A percentile compares a stretch with the other conserved stretches of the same genome.
phyloP scores from a whole-genome alignment of 352 stramenopile genomes.

The Phytophthora boehmeriae region DNA sequence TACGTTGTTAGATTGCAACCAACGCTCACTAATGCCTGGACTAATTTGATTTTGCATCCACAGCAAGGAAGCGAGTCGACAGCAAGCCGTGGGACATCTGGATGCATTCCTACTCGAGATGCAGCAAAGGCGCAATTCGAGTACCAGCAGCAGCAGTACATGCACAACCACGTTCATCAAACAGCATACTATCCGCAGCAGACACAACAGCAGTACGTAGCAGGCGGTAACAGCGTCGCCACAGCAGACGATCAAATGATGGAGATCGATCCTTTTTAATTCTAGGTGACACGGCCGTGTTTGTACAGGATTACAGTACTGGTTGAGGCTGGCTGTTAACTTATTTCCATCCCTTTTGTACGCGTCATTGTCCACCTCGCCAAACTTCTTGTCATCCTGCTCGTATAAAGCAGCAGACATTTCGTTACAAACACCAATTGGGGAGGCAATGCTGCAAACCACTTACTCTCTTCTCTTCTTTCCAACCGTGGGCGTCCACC shows the following conservation, averaged over 20 bases:
- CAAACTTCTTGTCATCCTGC: conserved; percentile 66
- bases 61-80: conserved; percentile 51
- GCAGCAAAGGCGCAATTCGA: conserved; percentile 52
- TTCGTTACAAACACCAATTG: conserved; percentile 7
- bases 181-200: conserved; percentile 20
- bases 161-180: conserved; percentile 43
- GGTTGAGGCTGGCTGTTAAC: conserved; percentile 18
- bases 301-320: conserved; percentile 11
- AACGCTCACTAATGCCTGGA: background rate
- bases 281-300: conserved; percentile 3
- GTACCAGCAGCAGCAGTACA: conserved; percentile 45
- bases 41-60: conserved; percentile 10
- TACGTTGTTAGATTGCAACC: conserved; percentile 21
- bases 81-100: conserved; percentile 60
- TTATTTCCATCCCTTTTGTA: conserved; percentile 89
- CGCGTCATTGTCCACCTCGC: conserved; percentile 64
- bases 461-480: conserved; percentile 68
- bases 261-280: conserved; percentile 57
- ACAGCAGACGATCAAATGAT: conserved; percentile 61
- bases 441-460: background rate
- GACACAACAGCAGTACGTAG: conserved; percentile 29
- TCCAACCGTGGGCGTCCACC: conserved; percentile 58
- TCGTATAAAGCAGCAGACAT: conserved; percentile 11
- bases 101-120: conserved; percentile 70
- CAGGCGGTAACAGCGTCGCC: conserved; percentile 10